These are phyloP conservation scores for Obelidium mucronatum DNA, from an alignment of 192 early-diverging fungal genomes.

Conservation along the genomic window DNA sequence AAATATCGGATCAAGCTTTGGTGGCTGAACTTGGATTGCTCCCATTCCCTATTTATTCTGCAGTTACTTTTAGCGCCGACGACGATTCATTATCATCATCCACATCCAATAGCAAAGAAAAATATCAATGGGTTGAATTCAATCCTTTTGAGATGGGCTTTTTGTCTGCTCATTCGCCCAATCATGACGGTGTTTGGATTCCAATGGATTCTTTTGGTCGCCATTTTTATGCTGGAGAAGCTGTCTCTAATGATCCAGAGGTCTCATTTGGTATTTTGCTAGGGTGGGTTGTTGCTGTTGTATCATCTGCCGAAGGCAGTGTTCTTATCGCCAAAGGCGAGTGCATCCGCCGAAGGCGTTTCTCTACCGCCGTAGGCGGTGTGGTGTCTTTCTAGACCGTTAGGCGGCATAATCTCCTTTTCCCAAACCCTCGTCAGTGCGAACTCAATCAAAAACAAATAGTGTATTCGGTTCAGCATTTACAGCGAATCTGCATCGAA, in stretches of 20 bases:
- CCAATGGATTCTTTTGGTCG: constrained; percentile 41
- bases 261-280: constrained; percentile 36
- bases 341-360: no score
- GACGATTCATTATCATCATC: not conserved
- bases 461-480: constrained; percentile 54
- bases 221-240: constrained; percentile 23
- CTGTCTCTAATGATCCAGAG: constrained; percentile 30
- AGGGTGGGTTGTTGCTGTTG: not conserved
- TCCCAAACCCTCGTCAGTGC: not conserved
- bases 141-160: constrained; percentile 48
- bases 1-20: constrained; percentile 13
- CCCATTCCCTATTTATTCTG: constrained; percentile 33
- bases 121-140: constrained; percentile 51
- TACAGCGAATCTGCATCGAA: constrained; percentile 44
- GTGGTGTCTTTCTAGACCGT: no score
- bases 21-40: not conserved
- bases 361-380: no score
- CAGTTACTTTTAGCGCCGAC: no score
- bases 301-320: no score
- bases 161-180: not conserved
- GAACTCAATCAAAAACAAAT: not conserved
- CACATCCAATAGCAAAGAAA: constrained; percentile 10
- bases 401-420: not conserved
- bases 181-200: constrained; percentile 40
- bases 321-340: not conserved